phyloP scores from a whole-genome alignment of 2,329 filamentous ascomycete species.

The Colletotrichum sublineola region DNA sequence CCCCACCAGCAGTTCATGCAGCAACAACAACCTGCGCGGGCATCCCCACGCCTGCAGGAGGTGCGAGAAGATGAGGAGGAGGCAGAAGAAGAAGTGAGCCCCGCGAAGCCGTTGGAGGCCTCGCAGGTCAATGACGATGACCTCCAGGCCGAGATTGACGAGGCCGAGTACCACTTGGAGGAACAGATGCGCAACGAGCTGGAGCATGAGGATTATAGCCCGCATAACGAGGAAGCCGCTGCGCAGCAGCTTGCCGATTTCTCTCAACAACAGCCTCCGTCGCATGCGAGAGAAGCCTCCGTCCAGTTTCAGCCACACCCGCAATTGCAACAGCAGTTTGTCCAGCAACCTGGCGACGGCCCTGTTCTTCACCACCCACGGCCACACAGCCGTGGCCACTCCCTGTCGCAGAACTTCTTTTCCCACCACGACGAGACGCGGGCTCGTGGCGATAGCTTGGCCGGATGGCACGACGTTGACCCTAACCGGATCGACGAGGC shows the following conservation, averaged over 20 bases:
- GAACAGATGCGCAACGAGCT: slow-evolving; percentile 83
- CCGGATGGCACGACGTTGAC: slow-evolving; percentile 57
- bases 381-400: slow-evolving; percentile 80
- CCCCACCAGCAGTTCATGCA: slow-evolving; percentile 69
- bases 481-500: slow-evolving; percentile 63
- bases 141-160: slow-evolving; percentile 86
- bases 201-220: slow-evolving; percentile 83
- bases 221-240: slow-evolving; percentile 62
- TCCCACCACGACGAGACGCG: slow-evolving; percentile 66
- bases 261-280: slow-evolving; percentile 41
- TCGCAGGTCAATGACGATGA: slow-evolving; percentile 69
- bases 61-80: slow-evolving; percentile 82
- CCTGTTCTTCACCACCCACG: slow-evolving; percentile 78
- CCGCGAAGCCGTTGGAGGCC: slow-evolving; percentile 68
- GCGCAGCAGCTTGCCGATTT: slow-evolving; percentile 21
- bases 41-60: slow-evolving; percentile 76
- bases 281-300: slow-evolving; percentile 60
- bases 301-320: slow-evolving; percentile 64
- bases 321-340: slow-evolving; percentile 67
- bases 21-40: slow-evolving; percentile 66
- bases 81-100: slow-evolving; percentile 59
- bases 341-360: slow-evolving; percentile 65
- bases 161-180: slow-evolving; percentile 87
- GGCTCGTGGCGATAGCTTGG: slow-evolving; percentile 50
- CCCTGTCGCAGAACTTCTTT: slow-evolving; percentile 76